Conservation (phyloP, 306 rosid genomes). For the Ammopiptanthus mongolicus region DNA sequence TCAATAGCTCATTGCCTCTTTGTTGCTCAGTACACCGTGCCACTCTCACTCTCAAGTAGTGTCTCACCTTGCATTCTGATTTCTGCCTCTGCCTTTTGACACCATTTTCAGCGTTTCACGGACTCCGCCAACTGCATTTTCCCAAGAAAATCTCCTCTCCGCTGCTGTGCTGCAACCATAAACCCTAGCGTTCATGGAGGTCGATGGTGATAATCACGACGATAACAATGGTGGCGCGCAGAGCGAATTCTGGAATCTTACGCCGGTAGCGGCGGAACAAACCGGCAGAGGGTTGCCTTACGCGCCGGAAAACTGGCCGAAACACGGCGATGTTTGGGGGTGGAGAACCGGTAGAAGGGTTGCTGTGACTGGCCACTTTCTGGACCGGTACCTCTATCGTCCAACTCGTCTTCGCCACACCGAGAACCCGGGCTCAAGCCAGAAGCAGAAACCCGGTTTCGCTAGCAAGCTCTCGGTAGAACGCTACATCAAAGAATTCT, state of each 20-base stretch:
- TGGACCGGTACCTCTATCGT: constrained; percentile 65
- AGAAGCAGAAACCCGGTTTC: constrained; percentile 22
- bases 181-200: constrained; percentile 31
- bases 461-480: constrained; percentile 64
- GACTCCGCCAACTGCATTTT: too few species aligned
- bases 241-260: not conserved
- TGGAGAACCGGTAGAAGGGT: constrained; percentile 70
- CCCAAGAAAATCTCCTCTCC: too few species aligned
- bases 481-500: constrained; percentile 36
- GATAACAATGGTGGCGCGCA: constrained; percentile 19
- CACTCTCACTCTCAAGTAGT: too few species aligned
- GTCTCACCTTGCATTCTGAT: too few species aligned
- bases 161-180: not conserved
- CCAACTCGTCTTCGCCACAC: constrained; percentile 31
- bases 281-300: constrained; percentile 69
- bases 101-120: too few species aligned
- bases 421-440: not conserved
- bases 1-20: too few species aligned
- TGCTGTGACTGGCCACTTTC: constrained; percentile 41
- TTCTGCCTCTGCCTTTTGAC: too few species aligned
- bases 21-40: too few species aligned
- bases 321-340: constrained; percentile 64
- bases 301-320: constrained; percentile 73
- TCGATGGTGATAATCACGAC: constrained; percentile 8
- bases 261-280: constrained; percentile 40